These are phyloP conservation scores for Wickerhamiella alocasiicola DNA, from an alignment of 805 yeast genomes.

Conservation along the genomic window DNA sequence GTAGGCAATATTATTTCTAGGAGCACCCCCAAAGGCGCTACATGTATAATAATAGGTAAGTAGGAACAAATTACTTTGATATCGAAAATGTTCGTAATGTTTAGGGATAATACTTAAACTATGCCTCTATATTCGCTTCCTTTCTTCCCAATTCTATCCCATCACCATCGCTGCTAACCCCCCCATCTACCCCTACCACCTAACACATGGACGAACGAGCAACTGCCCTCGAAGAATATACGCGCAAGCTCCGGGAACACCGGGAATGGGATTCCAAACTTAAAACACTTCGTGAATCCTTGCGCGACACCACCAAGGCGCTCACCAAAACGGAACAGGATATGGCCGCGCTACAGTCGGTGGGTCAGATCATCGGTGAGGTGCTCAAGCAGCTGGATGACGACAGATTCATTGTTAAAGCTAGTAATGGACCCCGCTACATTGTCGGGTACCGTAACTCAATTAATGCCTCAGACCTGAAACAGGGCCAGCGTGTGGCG, in stretches of 20 bases:
- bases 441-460: conserved; percentile 96
- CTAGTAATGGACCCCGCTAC: conserved; percentile 93
- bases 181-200: not conserved
- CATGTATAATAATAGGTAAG: too few relatives aligned
- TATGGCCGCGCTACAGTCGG: conserved; percentile 90
- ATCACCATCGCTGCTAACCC: not conserved
- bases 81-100: too few relatives aligned
- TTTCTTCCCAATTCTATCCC: too few relatives aligned
- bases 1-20: too few relatives aligned
- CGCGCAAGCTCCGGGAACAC: conserved; percentile 80
- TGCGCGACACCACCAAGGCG: conserved; percentile 70
- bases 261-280: conserved; percentile 87
- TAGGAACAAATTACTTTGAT: too few relatives aligned
- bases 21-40: too few relatives aligned
- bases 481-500: conserved; percentile 93
- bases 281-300: conserved; percentile 68
- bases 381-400: conserved; percentile 90
- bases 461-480: conserved; percentile 65
- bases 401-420: conserved; percentile 87
- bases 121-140: too few relatives aligned
- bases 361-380: conserved; percentile 95
- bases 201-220: conserved; percentile 50
- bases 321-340: conserved; percentile 93
- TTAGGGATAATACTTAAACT: too few relatives aligned
- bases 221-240: conserved; percentile 64